A percentile compares a stretch with the other conserved stretches of the same genome.
phyloP scores from a whole-genome alignment of 148 eudicot species.

The Beta vulgaris region DNA sequence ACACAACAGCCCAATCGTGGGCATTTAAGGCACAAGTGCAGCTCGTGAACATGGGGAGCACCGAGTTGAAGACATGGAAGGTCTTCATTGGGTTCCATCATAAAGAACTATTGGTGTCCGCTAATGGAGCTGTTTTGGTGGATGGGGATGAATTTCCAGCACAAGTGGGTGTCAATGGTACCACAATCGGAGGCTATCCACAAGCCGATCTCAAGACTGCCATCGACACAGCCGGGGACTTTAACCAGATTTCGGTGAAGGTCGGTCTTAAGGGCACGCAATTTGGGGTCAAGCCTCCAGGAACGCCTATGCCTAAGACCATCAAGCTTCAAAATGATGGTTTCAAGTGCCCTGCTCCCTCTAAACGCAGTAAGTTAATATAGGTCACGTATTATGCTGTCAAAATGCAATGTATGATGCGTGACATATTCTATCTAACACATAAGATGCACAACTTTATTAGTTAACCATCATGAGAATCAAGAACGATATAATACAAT shows the following conservation, averaged over 20 bases:
- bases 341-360: constrained; percentile 52
- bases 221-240: constrained; percentile 56
- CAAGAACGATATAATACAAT: too few species aligned
- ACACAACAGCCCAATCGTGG: constrained; percentile 52
- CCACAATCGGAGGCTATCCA: constrained; percentile 43
- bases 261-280: constrained; percentile 45
- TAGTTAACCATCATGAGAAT: too few species aligned
- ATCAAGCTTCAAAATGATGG: constrained; percentile 51
- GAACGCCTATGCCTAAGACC: constrained; percentile 58
- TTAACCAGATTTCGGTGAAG: constrained; percentile 38
- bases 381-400: not conserved
- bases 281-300: constrained; percentile 44
- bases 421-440: not conserved
- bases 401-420: not conserved
- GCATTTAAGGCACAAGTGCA: constrained; percentile 40
- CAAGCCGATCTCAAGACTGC: constrained; percentile 56
- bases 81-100: constrained; percentile 50
- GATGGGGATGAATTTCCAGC: constrained; percentile 47
- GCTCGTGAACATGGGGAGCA: constrained; percentile 43
- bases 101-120: constrained; percentile 44
- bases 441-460: too few species aligned
- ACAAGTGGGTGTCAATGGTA: constrained; percentile 46
- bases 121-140: constrained; percentile 35
- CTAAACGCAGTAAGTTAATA: constrained; percentile 37
- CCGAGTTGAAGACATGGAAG: constrained; percentile 55